Percentiles rank a stretch among this genome's conserved stretches.
These are phyloP conservation scores for Clonostachys byssicola DNA, from an alignment of 2,329 filamentous ascomycete genomes.

Conservation along the genomic window DNA sequence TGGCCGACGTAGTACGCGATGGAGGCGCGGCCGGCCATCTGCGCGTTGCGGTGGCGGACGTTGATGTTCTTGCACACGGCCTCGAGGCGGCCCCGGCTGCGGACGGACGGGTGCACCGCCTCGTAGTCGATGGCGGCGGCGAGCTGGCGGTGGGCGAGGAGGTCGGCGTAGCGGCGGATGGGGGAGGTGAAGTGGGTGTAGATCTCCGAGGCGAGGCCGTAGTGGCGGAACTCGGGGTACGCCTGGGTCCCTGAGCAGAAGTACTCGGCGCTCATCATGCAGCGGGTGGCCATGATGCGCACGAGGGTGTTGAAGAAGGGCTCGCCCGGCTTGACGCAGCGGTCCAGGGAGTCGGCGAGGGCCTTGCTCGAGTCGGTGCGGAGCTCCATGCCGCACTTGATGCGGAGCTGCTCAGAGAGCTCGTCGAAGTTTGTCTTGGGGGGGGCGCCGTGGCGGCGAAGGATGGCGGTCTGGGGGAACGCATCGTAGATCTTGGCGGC, in stretches of 20 bases:
- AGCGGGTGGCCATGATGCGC: constrained; percentile 94
- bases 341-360: constrained; percentile 88
- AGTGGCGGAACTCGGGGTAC: constrained; percentile 93
- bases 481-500: constrained; percentile 85
- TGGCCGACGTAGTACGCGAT: constrained; percentile 99
- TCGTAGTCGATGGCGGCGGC: constrained; percentile 95
- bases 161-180: constrained; percentile 95
- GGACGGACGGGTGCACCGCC: constrained; percentile 73
- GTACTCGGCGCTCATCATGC: constrained; percentile 99
- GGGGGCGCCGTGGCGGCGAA: constrained; percentile 86
- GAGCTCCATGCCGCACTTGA: constrained; percentile 78
- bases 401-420: constrained; percentile 82
- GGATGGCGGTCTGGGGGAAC: constrained; percentile 91
- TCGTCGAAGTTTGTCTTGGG: constrained; percentile 97
- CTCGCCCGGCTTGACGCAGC: constrained; percentile 72
- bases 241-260: constrained; percentile 93
- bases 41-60: constrained; percentile 91
- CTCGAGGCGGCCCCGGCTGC: constrained; percentile 81
- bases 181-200: constrained; percentile 99
- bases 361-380: constrained; percentile 83
- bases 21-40: constrained; percentile 88
- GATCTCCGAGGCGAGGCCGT: constrained; percentile 92
- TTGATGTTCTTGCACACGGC: constrained; percentile 98
- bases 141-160: constrained; percentile 89
- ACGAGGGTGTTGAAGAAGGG: constrained; percentile 99